Conservation (phyloP, 1,139 yeast species). For the Pneumocystis murina region DNA sequence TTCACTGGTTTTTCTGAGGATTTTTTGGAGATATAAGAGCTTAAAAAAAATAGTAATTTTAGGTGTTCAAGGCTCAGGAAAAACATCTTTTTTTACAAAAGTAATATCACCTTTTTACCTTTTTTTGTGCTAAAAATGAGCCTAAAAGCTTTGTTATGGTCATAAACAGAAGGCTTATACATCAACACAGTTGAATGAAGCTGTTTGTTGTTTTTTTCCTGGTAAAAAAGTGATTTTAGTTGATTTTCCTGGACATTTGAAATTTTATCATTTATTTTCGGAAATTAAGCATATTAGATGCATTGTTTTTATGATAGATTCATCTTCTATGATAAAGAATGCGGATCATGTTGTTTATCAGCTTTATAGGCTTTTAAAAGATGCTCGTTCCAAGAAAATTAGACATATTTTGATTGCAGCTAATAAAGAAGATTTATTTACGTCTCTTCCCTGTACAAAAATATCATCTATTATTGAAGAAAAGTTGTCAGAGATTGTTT, state of each 20-base stretch:
- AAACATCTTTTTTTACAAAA: not conserved
- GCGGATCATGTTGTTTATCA: not conserved
- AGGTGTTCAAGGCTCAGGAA: not conserved
- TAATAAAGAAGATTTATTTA: not conserved
- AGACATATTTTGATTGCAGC: not conserved
- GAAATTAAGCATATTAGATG: not conserved
- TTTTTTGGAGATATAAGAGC: not conserved
- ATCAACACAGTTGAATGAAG: not conserved
- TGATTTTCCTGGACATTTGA: not conserved
- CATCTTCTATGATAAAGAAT: not conserved
- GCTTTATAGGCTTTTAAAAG: not conserved
- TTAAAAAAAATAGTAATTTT: not conserved
- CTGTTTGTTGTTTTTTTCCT: not conserved
- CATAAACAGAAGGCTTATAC: not conserved
- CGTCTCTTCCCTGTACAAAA: not conserved
- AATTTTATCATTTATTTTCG: not conserved
- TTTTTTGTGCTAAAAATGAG: not conserved
- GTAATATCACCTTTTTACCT: not conserved
- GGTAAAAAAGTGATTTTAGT: not conserved
- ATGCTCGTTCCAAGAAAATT: not conserved
- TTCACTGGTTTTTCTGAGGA: not conserved
- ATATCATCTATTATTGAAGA: not conserved
- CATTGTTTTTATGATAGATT: not conserved
- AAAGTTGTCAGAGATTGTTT: conserved; percentile 13
- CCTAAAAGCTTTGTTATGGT: not conserved